phyloP scores from a whole-genome alignment of 1,139 yeast species.

The Oligophagozyma castellii region DNA sequence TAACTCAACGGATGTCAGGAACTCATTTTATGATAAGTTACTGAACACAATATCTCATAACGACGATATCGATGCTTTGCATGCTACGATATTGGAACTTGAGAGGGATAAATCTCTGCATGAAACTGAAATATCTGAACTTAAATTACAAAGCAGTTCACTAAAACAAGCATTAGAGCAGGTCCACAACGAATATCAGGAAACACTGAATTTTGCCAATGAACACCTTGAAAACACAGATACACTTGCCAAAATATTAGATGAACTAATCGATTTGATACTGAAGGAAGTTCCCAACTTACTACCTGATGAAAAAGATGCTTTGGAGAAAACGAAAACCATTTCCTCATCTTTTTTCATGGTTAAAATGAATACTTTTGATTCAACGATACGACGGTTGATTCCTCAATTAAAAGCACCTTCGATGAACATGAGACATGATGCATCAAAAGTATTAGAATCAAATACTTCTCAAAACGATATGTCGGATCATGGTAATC shows the following conservation, averaged over 20 bases:
- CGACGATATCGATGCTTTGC: constrained; percentile 18
- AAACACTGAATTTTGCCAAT: constrained; percentile 22
- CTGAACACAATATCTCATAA: constrained; percentile 12
- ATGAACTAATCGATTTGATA: constrained; percentile 20
- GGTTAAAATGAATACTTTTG: constrained; percentile 23
- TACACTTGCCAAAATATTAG: constrained; percentile 19
- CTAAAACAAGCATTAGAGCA: constrained; percentile 14
- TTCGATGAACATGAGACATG: too few relatives aligned
- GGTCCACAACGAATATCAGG: constrained; percentile 16
- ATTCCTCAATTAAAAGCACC: too few relatives aligned
- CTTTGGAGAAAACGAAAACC: constrained; percentile 19
- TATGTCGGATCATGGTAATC: too few relatives aligned
- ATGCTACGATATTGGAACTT: constrained; percentile 9
- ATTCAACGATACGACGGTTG: constrained; percentile 8
- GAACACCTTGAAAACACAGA: constrained; percentile 21
- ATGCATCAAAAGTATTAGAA: too few relatives aligned
- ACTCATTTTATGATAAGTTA: constrained; percentile 8
- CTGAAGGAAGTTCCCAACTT: constrained; percentile 10
- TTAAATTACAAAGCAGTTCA: constrained; percentile 3
- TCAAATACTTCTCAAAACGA: too few relatives aligned
- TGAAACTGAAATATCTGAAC: constrained; percentile 6
- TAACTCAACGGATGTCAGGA: background rate
- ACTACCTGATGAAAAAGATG: constrained; percentile 20
- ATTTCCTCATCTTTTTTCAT: constrained; percentile 21
- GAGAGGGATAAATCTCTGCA: constrained; percentile 3